Base-by-base conservation (phyloP, 257 asterid species). In the Prunella vulgaris region DNA sequence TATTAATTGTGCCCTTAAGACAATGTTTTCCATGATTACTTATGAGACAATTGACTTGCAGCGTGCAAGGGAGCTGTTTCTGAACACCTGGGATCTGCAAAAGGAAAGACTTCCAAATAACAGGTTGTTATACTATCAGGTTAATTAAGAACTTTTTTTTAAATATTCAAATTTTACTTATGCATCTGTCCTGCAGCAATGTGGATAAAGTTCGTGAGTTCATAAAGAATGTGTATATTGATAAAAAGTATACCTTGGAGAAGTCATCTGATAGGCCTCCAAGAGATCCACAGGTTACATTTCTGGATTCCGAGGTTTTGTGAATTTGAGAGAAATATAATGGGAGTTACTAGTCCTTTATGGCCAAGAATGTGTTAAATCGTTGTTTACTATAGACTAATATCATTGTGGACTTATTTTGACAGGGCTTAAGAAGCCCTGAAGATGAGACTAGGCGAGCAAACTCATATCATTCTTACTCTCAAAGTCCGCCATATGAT, bases 401-500 rank as follows among this genome's bases (percentile, higher is more conserved):
- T 66, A 20, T 66, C 49, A 71, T 68, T 42, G 17, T 80, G 74
- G 10, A 27, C 71, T 61, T 74, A 59, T 51, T 82, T 84, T 71
- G 40, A 70, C 87, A 88, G 96, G 84, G 83, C 72, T 79, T 82
- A 72, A 78, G 90, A 82, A 84, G 79, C 82, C 87, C 75, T 49
- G 94, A 85, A 76, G 96, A 87, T 32, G 94, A 88, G 69, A 79
- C 76, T 24, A 88, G 97, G 85, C 81, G 97, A 70, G 97, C 98
- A 75, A 93, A 96, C 82, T 93, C 98, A 46, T 93, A 90, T 75
- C 98, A 93, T 80, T 93, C 98, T 70, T 90, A 75, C 81, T 93
- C 98, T 60, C 98, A 90, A 84, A 93, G 98, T 76, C 98, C 98
- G 3, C 97, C 98, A 8, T 90, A 93, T 83, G 98, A 93, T 84